Evolutionary conservation across 2,329 filamentous ascomycete genomes (phyloP).

Genomic region (Aspergillus nomiae): DNA sequence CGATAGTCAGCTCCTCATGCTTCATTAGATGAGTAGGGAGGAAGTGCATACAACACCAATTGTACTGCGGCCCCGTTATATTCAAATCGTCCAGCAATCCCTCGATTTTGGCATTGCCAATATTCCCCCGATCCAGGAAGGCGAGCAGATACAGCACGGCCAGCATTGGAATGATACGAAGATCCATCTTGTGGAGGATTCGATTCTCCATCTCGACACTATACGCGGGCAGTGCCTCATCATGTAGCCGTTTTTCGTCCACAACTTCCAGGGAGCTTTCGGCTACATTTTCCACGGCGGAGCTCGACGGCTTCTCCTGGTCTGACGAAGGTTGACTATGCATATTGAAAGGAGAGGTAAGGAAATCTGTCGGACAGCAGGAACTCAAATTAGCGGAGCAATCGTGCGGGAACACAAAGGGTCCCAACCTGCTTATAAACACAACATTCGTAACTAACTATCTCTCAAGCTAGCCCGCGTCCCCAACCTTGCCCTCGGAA

Average conservation of each 20-base stretch:
- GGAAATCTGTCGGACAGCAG: neutral
- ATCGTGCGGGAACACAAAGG: neutral
- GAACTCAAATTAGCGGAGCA: neutral
- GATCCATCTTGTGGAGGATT: conserved; percentile 31
- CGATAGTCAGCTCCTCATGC: neutral
- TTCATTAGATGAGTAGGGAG: neutral
- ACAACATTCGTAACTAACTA: neutral
- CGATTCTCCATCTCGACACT: conserved; percentile 16
- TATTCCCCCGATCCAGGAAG: conserved; percentile 38
- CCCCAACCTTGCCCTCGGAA: neutral
- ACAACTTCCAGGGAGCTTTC: neutral
- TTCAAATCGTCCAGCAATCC: conserved; percentile 31
- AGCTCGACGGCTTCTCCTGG: neutral
- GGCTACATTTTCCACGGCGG: neutral
- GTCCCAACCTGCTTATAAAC: neutral
- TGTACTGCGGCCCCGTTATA: conserved; percentile 33
- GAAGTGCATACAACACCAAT: conserved; percentile 30
- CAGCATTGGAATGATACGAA: conserved; percentile 31
- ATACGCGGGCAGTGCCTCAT: neutral
- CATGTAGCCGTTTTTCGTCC: neutral
- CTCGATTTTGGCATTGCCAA: conserved; percentile 39
- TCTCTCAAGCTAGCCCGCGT: neutral
- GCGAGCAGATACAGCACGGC: conserved; percentile 32
- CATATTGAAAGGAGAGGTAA: neutral
- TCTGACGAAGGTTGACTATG: neutral